phyloP scores from a whole-genome alignment of 176 grass and related monocot genomes.

The bread wheat (Triticum aestivum) region IWGSC_CS_RefSeq_v2.1 NC_057799.1:75521444-75521943 shows the following conservation, averaged over 20 bases:
- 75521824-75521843: neutral
- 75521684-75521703: neutral
- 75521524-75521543: conserved; percentile 2
- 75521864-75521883: neutral
- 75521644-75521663: too few relatives aligned
- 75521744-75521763: neutral
- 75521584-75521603: neutral
- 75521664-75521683: neutral
- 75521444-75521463: neutral
- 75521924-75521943: neutral
- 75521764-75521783: neutral
- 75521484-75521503: neutral
- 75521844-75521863: neutral
- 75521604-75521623: neutral
- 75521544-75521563: neutral
- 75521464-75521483: conserved; percentile 10
- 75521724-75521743: neutral
- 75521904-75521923: neutral
- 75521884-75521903: neutral
- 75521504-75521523: neutral
- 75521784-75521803: neutral
- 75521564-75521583: neutral
- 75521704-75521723: neutral
- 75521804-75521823: neutral
- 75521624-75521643: neutral